These are phyloP conservation scores for Wickerhamomyces hampshirensis DNA, from an alignment of 805 yeast species.

Conservation along the genomic window DNA sequence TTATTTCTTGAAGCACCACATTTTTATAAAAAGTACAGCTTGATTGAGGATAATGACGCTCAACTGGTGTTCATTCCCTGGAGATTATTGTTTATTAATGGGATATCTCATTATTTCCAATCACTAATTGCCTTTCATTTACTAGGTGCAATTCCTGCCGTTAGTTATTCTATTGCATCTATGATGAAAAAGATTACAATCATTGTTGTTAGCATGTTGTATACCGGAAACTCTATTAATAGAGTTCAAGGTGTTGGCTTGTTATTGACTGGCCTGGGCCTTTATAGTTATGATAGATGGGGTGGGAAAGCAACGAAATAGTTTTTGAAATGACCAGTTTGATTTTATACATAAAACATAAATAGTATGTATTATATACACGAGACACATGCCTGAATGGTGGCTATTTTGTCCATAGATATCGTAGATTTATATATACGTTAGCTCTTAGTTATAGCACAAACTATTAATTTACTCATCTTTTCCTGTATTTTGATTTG, in stretches of 20 bases:
- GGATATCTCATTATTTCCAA: conserved; percentile 74
- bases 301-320: conserved; percentile 27
- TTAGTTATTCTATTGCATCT: conserved; percentile 81
- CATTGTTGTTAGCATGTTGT: conserved; percentile 70
- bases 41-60: conserved; percentile 18
- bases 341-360: no score
- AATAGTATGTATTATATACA: no score
- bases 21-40: conserved; percentile 16
- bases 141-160: conserved; percentile 75
- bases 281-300: conserved; percentile 62
- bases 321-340: no score
- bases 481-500: no score
- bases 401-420: no score
- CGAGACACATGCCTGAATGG: no score
- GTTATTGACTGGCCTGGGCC: conserved; percentile 46
- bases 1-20: conserved; percentile 52
- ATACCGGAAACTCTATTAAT: conserved; percentile 47
- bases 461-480: no score
- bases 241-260: conserved; percentile 45
- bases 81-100: conserved; percentile 56
- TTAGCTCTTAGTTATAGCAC: not conserved
- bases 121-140: conserved; percentile 78
- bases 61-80: conserved; percentile 33
- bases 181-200: conserved; percentile 86
- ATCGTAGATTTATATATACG: not conserved